Base-by-base conservation (phyloP, 2,329 filamentous ascomycete genomes). In the Plenodomus biglobosus region DNA sequence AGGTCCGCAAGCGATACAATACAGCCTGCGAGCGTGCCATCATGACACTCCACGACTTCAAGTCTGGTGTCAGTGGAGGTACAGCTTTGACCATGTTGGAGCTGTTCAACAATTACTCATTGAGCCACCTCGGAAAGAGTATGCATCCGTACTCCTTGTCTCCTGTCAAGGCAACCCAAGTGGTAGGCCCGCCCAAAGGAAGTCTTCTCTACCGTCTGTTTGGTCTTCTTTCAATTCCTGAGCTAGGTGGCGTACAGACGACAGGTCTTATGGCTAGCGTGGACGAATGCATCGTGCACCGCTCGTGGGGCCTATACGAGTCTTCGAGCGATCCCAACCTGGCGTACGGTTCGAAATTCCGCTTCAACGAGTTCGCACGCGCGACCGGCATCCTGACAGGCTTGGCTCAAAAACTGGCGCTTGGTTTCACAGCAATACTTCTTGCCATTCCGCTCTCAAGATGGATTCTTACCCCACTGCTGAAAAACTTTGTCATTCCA, bases 21-120 rank as follows among this genome's bases (percentile, higher is more conserved):
- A 73, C 75, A 20, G 75, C 77, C 19, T 80, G 79, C 3, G 71
- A 73, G 42, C 76, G 82, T 42, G 72, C 84, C 37, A 73, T 80
- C 36, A 71, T 78, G 55, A 77, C 75, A 3, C 73, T 84, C 18
- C 77, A 83, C 58, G 77, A 80, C 19, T 53, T 82, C 44, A 83
- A 82, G 65, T 50, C 46, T 8, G 61, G 62, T 10, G 40, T 62
- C 39, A 83, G 80, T 44, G 83, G 83, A 21, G 83, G 83, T 30
- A 85, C 76, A 5, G 72, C 92, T 3, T 78, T 82, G 27, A 91
- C 90, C 0, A 75, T 85, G 3, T 69, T 96, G 13, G 79, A 75
- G 24, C 64, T 81, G 8, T 75, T 83, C 52, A 77, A 77, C 49
- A 58, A 74, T 56, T 75, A 78, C 70, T 58, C 65, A 57, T 66